phyloP scores from a whole-genome alignment of 345 rosid genomes.

The Gossypium ekmanianum region DNA sequence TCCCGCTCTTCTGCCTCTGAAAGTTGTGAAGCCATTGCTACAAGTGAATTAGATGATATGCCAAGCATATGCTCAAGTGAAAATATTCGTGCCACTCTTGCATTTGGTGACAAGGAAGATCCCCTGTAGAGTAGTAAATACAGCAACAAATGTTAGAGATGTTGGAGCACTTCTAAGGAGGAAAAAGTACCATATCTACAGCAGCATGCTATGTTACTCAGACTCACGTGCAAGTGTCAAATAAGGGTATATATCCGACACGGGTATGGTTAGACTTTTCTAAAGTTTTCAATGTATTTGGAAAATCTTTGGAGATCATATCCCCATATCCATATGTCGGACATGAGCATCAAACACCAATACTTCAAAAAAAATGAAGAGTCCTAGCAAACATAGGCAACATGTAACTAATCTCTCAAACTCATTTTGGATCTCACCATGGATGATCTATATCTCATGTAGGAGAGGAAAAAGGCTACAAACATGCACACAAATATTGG shows the following conservation, averaged over 20 bases:
- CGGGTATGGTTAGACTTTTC: too few species aligned
- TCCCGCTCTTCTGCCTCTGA: slow-evolving; percentile 99
- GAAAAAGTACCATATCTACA: neutral
- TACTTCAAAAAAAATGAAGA: too few species aligned
- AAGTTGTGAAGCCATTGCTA: slow-evolving; percentile 98
- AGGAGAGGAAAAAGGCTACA: neutral
- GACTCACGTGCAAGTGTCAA: too few species aligned
- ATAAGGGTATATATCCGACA: too few species aligned
- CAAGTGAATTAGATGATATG: slow-evolving; percentile 90
- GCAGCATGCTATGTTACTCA: too few species aligned
- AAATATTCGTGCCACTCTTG: slow-evolving; percentile 82
- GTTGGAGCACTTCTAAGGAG: neutral
- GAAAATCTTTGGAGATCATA: too few species aligned
- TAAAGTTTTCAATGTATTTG: too few species aligned
- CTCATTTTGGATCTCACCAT: neutral
- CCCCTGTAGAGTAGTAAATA: slow-evolving; percentile 52
- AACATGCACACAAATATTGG: neutral
- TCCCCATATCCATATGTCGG: too few species aligned
- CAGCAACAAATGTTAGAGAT: neutral
- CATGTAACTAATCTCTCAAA: neutral
- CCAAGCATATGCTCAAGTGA: slow-evolving; percentile 90
- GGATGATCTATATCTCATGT: neutral
- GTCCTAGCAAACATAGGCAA: too few species aligned
- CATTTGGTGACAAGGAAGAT: slow-evolving; percentile 93
- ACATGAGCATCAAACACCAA: too few species aligned